Conservation (phyloP, 371 early-diverging fungal species). For the Aphelidium insulamus region DNA sequence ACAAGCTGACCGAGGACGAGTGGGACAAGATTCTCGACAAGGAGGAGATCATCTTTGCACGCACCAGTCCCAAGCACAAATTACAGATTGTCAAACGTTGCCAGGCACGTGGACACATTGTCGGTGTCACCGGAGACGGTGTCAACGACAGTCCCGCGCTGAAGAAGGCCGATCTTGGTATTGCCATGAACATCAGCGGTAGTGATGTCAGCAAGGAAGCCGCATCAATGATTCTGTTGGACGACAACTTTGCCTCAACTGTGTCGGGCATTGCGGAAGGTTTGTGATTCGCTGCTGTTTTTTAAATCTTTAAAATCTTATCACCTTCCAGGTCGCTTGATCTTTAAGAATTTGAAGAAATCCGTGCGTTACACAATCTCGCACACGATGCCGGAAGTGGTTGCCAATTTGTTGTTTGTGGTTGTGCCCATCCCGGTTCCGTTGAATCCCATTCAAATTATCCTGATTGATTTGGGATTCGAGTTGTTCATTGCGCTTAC, state of each 20-base stretch:
- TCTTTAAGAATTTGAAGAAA: constrained; percentile 86
- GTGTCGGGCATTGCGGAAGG: constrained; percentile 80
- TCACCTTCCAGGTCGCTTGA: too few relatives aligned
- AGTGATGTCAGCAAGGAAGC: constrained; percentile 93
- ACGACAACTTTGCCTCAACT: constrained; percentile 82
- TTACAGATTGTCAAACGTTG: constrained; percentile 63
- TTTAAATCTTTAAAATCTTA: too few relatives aligned
- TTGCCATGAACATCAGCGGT: constrained; percentile 86
- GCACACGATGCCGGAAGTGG: constrained; percentile 65
- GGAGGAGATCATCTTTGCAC: constrained; percentile 73
- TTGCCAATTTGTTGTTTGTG: constrained; percentile 57
- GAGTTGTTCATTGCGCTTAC: constrained; percentile 66
- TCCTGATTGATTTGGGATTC: constrained; percentile 80
- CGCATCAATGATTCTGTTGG: constrained; percentile 85
- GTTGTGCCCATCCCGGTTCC: constrained; percentile 64
- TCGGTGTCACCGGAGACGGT: constrained; percentile 84
- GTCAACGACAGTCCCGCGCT: constrained; percentile 84
- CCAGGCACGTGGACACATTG: constrained; percentile 63
- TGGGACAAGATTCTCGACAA: constrained; percentile 73
- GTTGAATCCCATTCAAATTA: constrained; percentile 54
- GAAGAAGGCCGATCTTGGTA: constrained; percentile 89
- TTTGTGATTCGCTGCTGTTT: not conserved
- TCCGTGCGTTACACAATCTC: constrained; percentile 74
- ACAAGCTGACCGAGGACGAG: constrained; percentile 45
- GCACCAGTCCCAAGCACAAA: constrained; percentile 79